Evolutionary conservation across 139 green algal species (phyloP), one percentile per base, ranked within the genome.

Genomic region (Chlorella sp.): DNA sequence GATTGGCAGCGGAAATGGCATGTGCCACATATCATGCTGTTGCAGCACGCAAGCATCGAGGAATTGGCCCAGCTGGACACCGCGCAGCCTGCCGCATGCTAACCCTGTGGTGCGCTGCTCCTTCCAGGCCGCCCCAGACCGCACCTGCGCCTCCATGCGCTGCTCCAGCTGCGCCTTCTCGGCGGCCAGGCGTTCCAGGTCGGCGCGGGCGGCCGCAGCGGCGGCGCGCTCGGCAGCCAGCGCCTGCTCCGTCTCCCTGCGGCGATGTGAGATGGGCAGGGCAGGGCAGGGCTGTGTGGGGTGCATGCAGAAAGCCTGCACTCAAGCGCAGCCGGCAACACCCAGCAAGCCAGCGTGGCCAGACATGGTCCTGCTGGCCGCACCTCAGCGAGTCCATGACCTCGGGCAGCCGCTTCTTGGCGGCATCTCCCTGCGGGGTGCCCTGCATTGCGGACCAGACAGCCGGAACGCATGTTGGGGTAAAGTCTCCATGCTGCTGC

Each of bases 381-480:
- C 51, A 86, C 82, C 76, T 88, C 44, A 90, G 83, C 8, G 74
- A 44, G 43, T 83, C 54, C 20, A 86, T 46, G 19, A 85, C 69
- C 69, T 86, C 84, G 40, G 87, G 83, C 40, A 90, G 69, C 11
- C 81, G 46, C 65, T 83, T 24, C 68, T 90, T 90, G 69, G 82
- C 83, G 17, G 40, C 76, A 16, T 82, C 54, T 41, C 87, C 83
- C 19, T 60, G 19, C 51, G 87, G 87, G 0, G 87, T 90, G 43
- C 87, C 87, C 69, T 82, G 48, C 46, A 36, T n/a, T 44, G 65
- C 9, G 24, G 65, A 22, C 7, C 16, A 72, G 6, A 16, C 16
- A 41, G 58, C 22, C 19, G 22, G 16, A 67, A 67, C 58, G 32
- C 17, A 34, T 30, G 19, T 67, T 17, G 16, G 14, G 28, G 58